Evolutionary conservation across 345 rosid genomes (phyloP), one percentile per base, ranked within the genome.

Genomic region (Clausena lansium): DNA sequence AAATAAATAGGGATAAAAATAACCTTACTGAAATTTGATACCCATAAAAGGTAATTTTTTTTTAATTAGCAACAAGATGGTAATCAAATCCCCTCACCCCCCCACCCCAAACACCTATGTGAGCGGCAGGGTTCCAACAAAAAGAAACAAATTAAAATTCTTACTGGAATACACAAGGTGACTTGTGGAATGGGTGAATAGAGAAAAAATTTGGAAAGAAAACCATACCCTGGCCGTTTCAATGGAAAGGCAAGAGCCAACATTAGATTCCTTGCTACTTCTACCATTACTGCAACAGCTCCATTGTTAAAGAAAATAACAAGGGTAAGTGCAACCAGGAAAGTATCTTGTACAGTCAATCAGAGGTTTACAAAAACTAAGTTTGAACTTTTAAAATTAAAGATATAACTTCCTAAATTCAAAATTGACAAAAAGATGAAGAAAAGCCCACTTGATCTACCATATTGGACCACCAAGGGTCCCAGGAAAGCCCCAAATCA

Each of bases 141-240:
- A 14, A 50, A 2, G 1, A 25, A 71, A 68, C 59, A 70, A 68
- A 52, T 45, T 58, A 39, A 4, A 32, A 66, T 39, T 36, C 62
- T 41, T 76, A 65, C 62, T 30, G 6, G 24, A 62, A 41, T 30
- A 70, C 70, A 22, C 59, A 54, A 19, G 14, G 36, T 27, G 52
- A 33, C 41, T 58, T 22, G 50, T 30, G 71, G 47, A 58, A 66
- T 55, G 13, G n/a, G 62, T 63, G 22, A 73, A 36, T n/a, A 25
- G 55, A 35, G 33, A 58, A n/a, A 75, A 54, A 60, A 36, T 74
- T 77, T 55, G 39, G n/a, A 13, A 57, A 32, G 36, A 58, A 83
- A 83, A 77, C 71, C 77, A 64, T 78, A 88, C 93, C 87, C 28
- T 61, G 19, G 80, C 80, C 61, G 6, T 59, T 59, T 73, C 77